Evolutionary conservation across 1,284 basidiomycete genomes (phyloP), one percentile per base, ranked within the genome.

Genomic region (Macrocystidia cucumis): DNA sequence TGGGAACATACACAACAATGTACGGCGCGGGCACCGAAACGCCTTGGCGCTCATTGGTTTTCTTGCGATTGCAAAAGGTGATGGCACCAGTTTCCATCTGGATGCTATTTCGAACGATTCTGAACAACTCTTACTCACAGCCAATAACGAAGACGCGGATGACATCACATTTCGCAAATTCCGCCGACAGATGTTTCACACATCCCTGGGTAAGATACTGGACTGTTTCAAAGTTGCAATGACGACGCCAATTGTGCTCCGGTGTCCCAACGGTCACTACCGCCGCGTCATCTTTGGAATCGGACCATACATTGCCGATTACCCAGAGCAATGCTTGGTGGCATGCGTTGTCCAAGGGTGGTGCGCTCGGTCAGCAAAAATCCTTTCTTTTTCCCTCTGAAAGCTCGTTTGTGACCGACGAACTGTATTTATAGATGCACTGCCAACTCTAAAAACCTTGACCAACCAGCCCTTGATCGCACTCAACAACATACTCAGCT

Each of bases 271-370:
- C 39, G 44, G 51, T 0, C 44, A 57, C 25, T 55, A 34, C 32
- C 42, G 42, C 3, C 32, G 40, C 4, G 43, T 34, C 3, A 47
- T 55, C 2, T 55, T 45, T 45, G 43, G 40, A 2, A 23, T 55
- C 18, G 51, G 47, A 2, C 43, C 46, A 8, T 50, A 47, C 35
- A 56, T 56, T 37, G 53, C 49, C 7, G 52, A 57, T 32, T 56
- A 57, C 35, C 52, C 50, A 2, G 51, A 57, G 33, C 54, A 57
- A 30, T 45, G 46, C 1, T 17, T 44, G 5, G 32, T 56, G 1
- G 32, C 52, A 3, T 35, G 50, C 1, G 37, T 49, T 29, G 51
- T 57, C 5, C 43, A 46, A 37, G 32, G 37, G 2, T 56, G 51
- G 54, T 56, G 54, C 34, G 32, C 46, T 8, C 40, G 36, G 49